Evolutionary conservation across 78 protist species (phyloP).

Genomic region (Guillardia theta): DNA sequence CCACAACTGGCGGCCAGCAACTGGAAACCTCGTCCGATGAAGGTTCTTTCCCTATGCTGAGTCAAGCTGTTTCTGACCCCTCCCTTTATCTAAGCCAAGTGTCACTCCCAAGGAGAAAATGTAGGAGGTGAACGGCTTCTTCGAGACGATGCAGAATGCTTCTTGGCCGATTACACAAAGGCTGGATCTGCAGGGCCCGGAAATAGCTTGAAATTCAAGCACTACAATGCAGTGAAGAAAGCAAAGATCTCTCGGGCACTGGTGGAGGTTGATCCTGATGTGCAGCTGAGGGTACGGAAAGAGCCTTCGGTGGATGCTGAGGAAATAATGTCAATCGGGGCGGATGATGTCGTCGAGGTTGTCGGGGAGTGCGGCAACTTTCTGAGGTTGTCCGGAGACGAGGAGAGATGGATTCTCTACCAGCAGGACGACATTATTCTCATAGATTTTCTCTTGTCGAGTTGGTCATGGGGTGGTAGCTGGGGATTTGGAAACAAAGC

Average conservation of each 20-base stretch:
- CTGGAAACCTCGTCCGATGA: too few species aligned
- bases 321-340: neutral
- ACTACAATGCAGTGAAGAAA: neutral
- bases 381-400: neutral
- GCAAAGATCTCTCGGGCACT: neutral
- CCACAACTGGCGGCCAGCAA: too few species aligned
- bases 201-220: neutral
- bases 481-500: neutral
- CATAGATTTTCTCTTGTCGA: neutral
- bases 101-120: neutral
- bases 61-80: too few species aligned
- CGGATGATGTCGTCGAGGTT: constrained; percentile 1
- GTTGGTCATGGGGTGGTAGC: neutral
- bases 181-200: too few species aligned
- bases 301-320: neutral
- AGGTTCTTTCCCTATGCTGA: too few species aligned
- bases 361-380: neutral
- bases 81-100: too few species aligned
- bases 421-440: neutral
- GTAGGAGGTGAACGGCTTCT: neutral
- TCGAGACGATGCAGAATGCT: constrained; percentile 23
- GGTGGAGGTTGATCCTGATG: neutral
- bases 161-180: neutral
- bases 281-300: neutral
- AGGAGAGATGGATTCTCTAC: neutral